Conservation (phyloP, 1,284 basidiomycete species). For the Sanghuangporus weigelae region DNA sequence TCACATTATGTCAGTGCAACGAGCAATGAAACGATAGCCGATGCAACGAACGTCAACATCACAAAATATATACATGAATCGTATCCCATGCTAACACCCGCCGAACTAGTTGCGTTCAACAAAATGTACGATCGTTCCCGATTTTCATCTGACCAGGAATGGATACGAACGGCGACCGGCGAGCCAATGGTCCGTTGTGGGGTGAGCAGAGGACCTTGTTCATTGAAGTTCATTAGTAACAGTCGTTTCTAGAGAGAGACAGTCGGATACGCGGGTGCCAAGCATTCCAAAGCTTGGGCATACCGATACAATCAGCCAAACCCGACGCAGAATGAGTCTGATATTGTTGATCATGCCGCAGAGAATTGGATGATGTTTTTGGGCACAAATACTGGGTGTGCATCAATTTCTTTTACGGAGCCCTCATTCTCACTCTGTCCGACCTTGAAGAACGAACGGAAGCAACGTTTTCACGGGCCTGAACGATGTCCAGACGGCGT, state of each 20-base stretch:
- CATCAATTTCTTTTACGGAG: slow-evolving; percentile 9
- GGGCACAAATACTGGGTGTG: slow-evolving; percentile 52
- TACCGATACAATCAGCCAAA: slow-evolving; percentile 55
- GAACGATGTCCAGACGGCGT: slow-evolving; percentile 38
- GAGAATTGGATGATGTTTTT: slow-evolving; percentile 65
- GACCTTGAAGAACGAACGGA: slow-evolving; percentile 40
- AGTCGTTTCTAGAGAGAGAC: slow-evolving; percentile 36
- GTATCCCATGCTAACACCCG: slow-evolving; percentile 40
- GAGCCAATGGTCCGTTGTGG: slow-evolving; percentile 46
- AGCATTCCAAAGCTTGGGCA: slow-evolving; percentile 36
- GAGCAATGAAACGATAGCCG: slow-evolving; percentile 48
- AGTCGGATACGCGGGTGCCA: slow-evolving; percentile 36
- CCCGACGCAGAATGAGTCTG: slow-evolving; percentile 31
- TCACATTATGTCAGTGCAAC: slow-evolving; percentile 35
- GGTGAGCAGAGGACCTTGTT: slow-evolving; percentile 28
- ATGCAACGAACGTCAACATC: slow-evolving; percentile 35
- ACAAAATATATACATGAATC: slow-evolving; percentile 31
- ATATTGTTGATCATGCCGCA: slow-evolving; percentile 42
- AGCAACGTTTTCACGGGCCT: slow-evolving; percentile 35
- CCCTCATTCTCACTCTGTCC: neutral
- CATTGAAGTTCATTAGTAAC: neutral
- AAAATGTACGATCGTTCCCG: slow-evolving; percentile 35
- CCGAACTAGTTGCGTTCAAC: slow-evolving; percentile 34
- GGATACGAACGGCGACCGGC: slow-evolving; percentile 41
- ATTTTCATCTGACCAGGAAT: slow-evolving; percentile 36